These are phyloP conservation scores for Skeletonema grethae DNA, from an alignment of 108 stramenopile species.

Conservation along the genomic window DNA sequence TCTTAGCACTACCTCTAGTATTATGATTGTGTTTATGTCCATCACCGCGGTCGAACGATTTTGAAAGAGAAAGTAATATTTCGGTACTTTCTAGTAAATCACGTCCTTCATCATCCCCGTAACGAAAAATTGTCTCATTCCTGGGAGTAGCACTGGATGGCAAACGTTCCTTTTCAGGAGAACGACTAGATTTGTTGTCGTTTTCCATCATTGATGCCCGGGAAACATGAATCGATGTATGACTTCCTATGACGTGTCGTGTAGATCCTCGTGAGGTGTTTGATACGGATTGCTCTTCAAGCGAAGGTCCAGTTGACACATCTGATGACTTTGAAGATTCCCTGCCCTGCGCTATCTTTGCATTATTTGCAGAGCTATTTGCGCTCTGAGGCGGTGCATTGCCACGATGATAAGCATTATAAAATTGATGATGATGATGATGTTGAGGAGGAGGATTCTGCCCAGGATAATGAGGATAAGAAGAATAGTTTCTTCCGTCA, in stretches of 20 bases:
- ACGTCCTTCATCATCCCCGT: slow-evolving; percentile 17
- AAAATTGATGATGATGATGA: background rate
- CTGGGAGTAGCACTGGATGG: slow-evolving; percentile 42
- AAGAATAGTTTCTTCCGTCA: slow-evolving; percentile 7
- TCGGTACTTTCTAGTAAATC: slow-evolving; percentile 16
- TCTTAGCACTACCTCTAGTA: slow-evolving; percentile 2
- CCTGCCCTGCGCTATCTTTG: background rate
- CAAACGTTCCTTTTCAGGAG: slow-evolving; percentile 16
- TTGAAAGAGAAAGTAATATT: slow-evolving; percentile 38
- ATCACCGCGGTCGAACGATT: slow-evolving; percentile 38
- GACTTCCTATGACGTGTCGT: slow-evolving; percentile 52
- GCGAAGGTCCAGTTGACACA: background rate
- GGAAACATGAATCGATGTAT: slow-evolving; percentile 77
- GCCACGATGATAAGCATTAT: background rate
- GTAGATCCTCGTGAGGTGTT: background rate
- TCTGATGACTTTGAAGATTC: background rate
- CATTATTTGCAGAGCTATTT: background rate
- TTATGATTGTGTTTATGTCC: background rate
- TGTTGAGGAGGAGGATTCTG: background rate
- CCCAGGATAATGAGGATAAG: slow-evolving; percentile 1
- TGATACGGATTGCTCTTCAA: background rate
- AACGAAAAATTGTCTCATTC: slow-evolving; percentile 20
- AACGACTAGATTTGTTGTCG: background rate
- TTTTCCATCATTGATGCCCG: slow-evolving; percentile 32
- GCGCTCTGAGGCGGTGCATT: background rate